Conservation (phyloP, 2,329 filamentous ascomycete genomes). For the Aspergillus sergii region DNA sequence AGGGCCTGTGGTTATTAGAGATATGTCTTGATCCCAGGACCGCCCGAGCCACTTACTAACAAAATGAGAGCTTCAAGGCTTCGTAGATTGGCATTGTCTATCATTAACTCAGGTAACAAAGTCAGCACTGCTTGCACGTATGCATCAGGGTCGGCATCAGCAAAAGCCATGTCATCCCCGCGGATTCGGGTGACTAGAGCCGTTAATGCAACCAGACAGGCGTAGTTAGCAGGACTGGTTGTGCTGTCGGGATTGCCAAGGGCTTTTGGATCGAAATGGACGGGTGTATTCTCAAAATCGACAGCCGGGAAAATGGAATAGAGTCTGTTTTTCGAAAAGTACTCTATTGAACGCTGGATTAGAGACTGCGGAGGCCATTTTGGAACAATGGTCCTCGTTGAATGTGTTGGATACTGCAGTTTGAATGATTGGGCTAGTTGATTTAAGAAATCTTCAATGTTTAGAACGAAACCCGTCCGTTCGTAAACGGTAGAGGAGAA, state of each 20-base stretch:
- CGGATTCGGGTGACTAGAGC: constrained; percentile 29
- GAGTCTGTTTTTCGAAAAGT: constrained; percentile 22
- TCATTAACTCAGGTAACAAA: constrained; percentile 23
- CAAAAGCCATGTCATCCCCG: constrained; percentile 23
- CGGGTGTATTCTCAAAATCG: constrained; percentile 10
- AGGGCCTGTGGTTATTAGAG: constrained; percentile 13
- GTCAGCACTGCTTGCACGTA: constrained; percentile 25
- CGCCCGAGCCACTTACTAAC: constrained; percentile 18
- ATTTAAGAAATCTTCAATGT: constrained; percentile 25
- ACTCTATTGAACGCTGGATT: constrained; percentile 21
- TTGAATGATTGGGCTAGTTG: constrained; percentile 17
- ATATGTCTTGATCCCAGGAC: neutral
- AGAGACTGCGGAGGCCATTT: constrained; percentile 23
- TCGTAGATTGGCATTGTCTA: constrained; percentile 22
- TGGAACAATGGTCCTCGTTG: constrained; percentile 7
- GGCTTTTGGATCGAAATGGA: constrained; percentile 1
- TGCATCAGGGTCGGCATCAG: constrained; percentile 23
- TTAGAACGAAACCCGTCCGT: constrained; percentile 19
- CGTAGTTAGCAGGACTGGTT: constrained; percentile 15
- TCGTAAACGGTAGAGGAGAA: constrained; percentile 21
- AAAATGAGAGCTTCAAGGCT: constrained; percentile 23
- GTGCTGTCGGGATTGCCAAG: constrained; percentile 15
- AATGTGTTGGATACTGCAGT: constrained; percentile 5
- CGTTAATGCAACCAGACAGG: constrained; percentile 27
- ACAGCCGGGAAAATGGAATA: constrained; percentile 30